A percentile compares a stretch with the other conserved stretches of the same genome.
phyloP scores from a whole-genome alignment of 768 basidiomycete genomes.

The Auriscalpium orientale region DNA sequence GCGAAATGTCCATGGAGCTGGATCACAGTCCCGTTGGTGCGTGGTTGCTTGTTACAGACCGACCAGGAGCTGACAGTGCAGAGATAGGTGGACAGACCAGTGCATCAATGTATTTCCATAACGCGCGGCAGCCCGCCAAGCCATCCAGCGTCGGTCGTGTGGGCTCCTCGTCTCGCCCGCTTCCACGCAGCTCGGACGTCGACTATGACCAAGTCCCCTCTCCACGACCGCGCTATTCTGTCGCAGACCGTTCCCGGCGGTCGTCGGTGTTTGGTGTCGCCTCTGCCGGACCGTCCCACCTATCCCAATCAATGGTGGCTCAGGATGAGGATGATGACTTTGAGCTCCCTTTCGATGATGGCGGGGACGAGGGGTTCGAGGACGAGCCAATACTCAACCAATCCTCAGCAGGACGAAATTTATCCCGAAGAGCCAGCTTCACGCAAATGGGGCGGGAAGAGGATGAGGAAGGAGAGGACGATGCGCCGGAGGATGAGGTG shows the following conservation, averaged over 20 bases:
- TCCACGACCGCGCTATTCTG: constrained; percentile 20
- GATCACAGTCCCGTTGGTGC: constrained; percentile 50
- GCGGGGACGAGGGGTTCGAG: constrained; percentile 24
- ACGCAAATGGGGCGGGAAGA: background rate
- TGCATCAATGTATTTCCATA: constrained; percentile 24
- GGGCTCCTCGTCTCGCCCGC: constrained; percentile 24
- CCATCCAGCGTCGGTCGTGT: constrained; percentile 25
- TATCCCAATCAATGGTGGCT: constrained; percentile 15
- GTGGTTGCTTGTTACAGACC: background rate
- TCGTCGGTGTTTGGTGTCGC: constrained; percentile 16
- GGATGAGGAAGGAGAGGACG: constrained; percentile 2
- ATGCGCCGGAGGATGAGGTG: background rate
- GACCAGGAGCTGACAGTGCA: background rate
- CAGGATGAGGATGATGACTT: constrained; percentile 14
- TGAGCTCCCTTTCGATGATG: constrained; percentile 9
- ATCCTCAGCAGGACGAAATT: background rate
- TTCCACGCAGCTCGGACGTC: constrained; percentile 23
- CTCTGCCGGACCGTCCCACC: constrained; percentile 13
- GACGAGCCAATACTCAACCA: background rate
- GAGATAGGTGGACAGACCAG: constrained; percentile 20
- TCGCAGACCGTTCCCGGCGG: constrained; percentile 12
- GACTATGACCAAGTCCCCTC: constrained; percentile 31
- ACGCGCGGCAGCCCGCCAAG: constrained; percentile 18
- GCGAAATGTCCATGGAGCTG: constrained; percentile 75
- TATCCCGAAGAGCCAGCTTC: background rate